Evolutionary conservation across 169 alveolate species (phyloP).

Genomic region (Eimeria sp.): DNA sequence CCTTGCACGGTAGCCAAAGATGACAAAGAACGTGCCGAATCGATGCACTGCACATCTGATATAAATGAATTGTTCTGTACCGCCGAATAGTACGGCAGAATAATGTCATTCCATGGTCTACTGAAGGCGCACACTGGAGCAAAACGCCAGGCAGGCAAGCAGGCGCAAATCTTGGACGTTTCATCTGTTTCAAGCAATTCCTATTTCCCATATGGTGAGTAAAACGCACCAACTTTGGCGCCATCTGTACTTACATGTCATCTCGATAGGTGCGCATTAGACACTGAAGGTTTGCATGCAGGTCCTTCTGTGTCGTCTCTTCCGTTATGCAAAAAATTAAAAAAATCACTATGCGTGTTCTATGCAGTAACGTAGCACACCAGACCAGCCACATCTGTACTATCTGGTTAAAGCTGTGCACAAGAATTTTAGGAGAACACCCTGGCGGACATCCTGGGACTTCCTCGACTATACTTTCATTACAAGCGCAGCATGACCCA

Average conservation of each 20-base stretch:
- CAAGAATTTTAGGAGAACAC: not conserved
- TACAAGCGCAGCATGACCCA: not conserved
- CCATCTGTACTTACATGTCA: not conserved
- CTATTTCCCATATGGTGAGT: not conserved
- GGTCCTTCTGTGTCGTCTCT: not conserved
- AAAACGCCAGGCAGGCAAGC: not conserved
- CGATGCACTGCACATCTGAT: not conserved
- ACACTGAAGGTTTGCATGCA: not conserved
- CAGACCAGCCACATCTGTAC: not conserved
- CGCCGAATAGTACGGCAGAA: not conserved
- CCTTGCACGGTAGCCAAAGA: not conserved
- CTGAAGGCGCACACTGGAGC: not conserved
- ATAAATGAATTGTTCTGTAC: no score
- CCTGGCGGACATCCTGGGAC: not conserved
- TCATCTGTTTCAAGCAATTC: not conserved
- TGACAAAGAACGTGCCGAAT: not conserved
- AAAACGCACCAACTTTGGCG: not conserved
- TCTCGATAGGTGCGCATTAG: not conserved
- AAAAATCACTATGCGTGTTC: not conserved
- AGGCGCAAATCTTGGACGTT: not conserved
- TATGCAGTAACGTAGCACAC: not conserved
- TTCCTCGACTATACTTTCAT: not conserved
- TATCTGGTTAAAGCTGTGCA: not conserved
- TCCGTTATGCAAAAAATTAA: not conserved
- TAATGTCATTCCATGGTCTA: not conserved